These are phyloP conservation scores for Eremothecium sinecaudum DNA, from an alignment of 1,139 yeast genomes.

Conservation along the genomic window DNA sequence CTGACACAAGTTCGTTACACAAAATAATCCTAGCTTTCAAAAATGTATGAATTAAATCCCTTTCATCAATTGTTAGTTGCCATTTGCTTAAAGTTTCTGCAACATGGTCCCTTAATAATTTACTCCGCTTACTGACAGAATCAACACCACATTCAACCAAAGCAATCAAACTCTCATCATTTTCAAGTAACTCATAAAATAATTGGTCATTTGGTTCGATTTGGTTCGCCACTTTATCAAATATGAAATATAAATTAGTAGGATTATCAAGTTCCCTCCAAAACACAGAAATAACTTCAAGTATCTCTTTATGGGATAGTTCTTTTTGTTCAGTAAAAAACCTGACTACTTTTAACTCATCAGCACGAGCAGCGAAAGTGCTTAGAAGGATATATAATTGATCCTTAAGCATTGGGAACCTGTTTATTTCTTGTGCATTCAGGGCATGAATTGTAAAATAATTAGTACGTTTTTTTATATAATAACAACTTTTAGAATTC, in stretches of 20 bases:
- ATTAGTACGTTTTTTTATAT: not conserved
- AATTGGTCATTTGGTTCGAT: constrained; percentile 10
- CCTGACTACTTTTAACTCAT: constrained; percentile 10
- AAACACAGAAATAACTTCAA: constrained; percentile 20
- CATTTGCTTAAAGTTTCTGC: constrained; percentile 8
- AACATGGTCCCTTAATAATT: constrained; percentile 13
- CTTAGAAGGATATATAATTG: constrained; percentile 22
- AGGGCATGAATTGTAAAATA: not conserved
- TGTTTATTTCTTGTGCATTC: not conserved
- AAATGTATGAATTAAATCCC: constrained; percentile 13
- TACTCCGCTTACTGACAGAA: constrained; percentile 13
- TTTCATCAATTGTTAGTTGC: constrained; percentile 5
- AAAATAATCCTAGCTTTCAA: constrained; percentile 21
- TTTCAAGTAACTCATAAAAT: constrained; percentile 15
- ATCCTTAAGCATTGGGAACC: constrained; percentile 13
- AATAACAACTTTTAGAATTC: not conserved
- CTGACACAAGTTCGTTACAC: constrained; percentile 18
- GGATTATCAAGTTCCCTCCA: constrained; percentile 30
- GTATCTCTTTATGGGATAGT: constrained; percentile 10
- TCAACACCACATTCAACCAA: constrained; percentile 20
- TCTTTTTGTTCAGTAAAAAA: constrained; percentile 8
- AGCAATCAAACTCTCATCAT: constrained; percentile 16
- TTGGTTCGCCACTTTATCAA: constrained; percentile 5
- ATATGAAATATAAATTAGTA: constrained; percentile 14
- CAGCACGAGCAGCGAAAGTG: constrained; percentile 19